Evolutionary conservation across 2,329 filamentous ascomycete species (phyloP).

Genomic region (Neofusicoccum ribis): DNA sequence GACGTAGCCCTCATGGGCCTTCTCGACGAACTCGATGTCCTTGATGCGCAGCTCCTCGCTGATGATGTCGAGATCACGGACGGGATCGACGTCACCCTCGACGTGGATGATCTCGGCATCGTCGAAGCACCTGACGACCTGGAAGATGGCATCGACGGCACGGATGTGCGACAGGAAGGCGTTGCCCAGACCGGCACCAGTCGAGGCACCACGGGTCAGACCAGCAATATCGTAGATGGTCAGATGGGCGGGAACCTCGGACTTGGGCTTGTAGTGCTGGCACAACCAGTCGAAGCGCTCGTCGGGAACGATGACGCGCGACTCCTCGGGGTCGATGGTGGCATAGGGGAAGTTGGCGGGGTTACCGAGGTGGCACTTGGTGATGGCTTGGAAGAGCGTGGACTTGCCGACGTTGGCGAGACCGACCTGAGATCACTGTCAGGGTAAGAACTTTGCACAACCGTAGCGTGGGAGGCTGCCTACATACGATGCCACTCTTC

Average conservation of each 20-base stretch:
- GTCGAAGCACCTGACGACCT: conserved; percentile 95
- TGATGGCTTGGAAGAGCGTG: conserved; percentile 98
- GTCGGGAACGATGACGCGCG: conserved; percentile 94
- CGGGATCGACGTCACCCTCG: conserved; percentile 95
- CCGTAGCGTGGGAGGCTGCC: conserved; percentile 42
- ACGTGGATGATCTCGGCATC: conserved; percentile 99
- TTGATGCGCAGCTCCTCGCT: conserved; percentile 95
- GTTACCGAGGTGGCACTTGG: conserved; percentile 95
- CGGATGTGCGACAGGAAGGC: conserved; percentile 98
- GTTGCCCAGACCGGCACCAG: conserved; percentile 95
- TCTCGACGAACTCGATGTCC: conserved; percentile 98
- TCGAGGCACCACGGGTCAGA: conserved; percentile 92
- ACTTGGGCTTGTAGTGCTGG: conserved; percentile 97
- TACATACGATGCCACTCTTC: conserved; percentile 97
- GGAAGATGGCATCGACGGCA: conserved; percentile 96
- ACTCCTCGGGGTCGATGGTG: conserved; percentile 98
- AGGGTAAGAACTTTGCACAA: conserved; percentile 40
- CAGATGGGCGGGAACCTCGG: conserved; percentile 91
- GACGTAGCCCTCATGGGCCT: conserved; percentile 84
- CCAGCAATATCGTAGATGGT: conserved; percentile 99
- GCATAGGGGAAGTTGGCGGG: conserved; percentile 99
- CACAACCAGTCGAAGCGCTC: conserved; percentile 94
- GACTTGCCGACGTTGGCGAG: conserved; percentile 99
- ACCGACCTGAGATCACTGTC: conserved; percentile 71
- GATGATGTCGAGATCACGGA: conserved; percentile 93